Evolutionary conservation across 2,329 filamentous ascomycete species (phyloP), one percentile per base, ranked within the genome.

Genomic region (Aspergillus ochraceus): DNA sequence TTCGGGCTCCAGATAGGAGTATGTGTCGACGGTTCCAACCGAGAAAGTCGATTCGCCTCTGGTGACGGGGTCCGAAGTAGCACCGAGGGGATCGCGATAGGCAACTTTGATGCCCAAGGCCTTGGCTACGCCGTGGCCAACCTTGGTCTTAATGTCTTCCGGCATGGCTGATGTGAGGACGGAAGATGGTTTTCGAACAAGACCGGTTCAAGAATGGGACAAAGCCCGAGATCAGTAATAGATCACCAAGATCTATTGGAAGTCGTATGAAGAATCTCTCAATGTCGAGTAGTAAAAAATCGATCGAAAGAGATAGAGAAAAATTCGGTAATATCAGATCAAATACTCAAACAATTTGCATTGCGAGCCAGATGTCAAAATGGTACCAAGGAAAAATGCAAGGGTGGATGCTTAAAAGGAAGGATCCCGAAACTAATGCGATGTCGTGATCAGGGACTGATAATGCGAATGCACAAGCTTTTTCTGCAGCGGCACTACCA

Each of bases 21-120:
- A 97, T 52, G 85, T 88, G 66, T 94, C 89, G 47, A 87, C 85
- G 1, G 88, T 91, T 49, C 85, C 84, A 39, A 86, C 81, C 0
- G 92, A 95, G 69, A 92, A 87, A 60, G 90, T 83, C 1, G 92
- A 96, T 75, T 95, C 92, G 67, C 90, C 90, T 51, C 89, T 83
- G 12, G 88, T 90, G 54, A 92, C 82, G 50, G 87, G 84, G 54
- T 91, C 87, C 20, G 77, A 68, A 56, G 77, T 76, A 46, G 81
- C 77, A 57, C 84, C 82, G 20, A 75, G 58, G 32, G 74, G 74
- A 60, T 93, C 84, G 49, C 86, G 82, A 62, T 89, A 86, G 61
- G 91, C 81, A 32, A 96, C 80, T 75, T 95, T 90, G 82, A 97
- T 96, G 60, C 90, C 89, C 39, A 97, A 82, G 61, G 82, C 83